phyloP scores from a whole-genome alignment of 305 asterid genomes.

The Fraxinus sp. region DNA sequence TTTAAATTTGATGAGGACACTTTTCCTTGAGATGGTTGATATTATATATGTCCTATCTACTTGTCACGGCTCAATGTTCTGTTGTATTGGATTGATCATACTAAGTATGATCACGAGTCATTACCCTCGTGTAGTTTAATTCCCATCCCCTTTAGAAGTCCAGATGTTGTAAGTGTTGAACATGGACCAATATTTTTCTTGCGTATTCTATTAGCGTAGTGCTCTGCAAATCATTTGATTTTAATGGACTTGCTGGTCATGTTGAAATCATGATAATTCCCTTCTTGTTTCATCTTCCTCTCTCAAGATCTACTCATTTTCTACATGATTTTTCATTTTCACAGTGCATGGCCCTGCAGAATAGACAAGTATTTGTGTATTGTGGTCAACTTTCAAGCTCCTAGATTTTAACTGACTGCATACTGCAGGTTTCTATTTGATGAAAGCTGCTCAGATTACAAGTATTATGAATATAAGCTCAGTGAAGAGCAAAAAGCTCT shows the following conservation, averaged over 20 bases:
- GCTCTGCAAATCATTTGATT: background rate
- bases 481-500: constrained; percentile 72
- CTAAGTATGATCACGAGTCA: background rate
- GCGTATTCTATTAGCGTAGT: background rate
- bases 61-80: background rate
- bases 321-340: background rate
- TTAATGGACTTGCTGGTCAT: background rate
- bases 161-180: background rate
- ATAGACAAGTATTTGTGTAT: background rate
- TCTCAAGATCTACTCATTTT: background rate
- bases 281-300: background rate
- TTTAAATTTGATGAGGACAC: background rate
- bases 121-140: background rate
- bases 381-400: constrained; percentile 7
- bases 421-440: constrained; percentile 81
- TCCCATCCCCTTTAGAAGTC: background rate
- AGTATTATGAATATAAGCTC: constrained; percentile 81
- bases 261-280: background rate
- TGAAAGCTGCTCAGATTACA: constrained; percentile 80
- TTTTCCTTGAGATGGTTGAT: background rate
- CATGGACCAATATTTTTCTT: background rate
- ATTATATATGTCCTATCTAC: background rate
- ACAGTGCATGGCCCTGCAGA: background rate
- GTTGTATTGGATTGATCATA: background rate
- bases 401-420: constrained; percentile 15